Base-by-base conservation (phyloP, 176 grass and related monocot genomes). In the Carex scoparia region DNA sequence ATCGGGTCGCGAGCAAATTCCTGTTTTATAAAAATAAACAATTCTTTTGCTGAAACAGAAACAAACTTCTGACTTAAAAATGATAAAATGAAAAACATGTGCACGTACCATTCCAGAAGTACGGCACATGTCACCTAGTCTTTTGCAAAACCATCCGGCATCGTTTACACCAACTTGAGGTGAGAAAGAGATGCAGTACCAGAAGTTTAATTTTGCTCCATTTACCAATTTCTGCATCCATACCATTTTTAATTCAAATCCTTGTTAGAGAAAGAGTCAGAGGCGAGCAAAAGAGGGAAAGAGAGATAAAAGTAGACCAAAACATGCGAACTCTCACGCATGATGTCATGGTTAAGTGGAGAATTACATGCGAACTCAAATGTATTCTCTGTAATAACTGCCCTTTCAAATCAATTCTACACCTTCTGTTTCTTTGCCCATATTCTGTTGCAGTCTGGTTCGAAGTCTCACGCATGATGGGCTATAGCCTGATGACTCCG, bases 121-220 rank as follows among this genome's bases (percentile, higher is more conserved):
- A 75, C 69, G 86, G 84, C 90, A 94, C 84, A 86, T 90, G 8
- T 71, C 51, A 82, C 84, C 92, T 32, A 94, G 74, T 28, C 86
- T 80, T 1, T n/a, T 64, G 66, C 88, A 94, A 40, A 92, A 94
- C 49, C 1, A 62, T 23, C 32, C 35, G 11, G 90, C 88, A 0
- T 61, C 59, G 80, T 27, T 80, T 30, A 87, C 88, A 57, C 70
- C 80, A 19, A 91, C 67, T 76, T 53, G 16, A 55, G 65, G 61
- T 44, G 90, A 88, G 87, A 94, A 92, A 54, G 91, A 91, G 46
- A 92, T 88, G 62, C 92, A 94, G 13, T 83, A 76, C 90, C 92
- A 94, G 44, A 68, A 68, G 7, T 83, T 86, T 38, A 94, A 90
- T 82, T 27, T 90, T 19, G 90, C 86, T 30, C 90, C 88, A 57